A percentile compares a stretch with the other conserved stretches of the same genome.
Conservation (phyloP, 129 eudicot species). For the Sambucus nigra region DNA sequence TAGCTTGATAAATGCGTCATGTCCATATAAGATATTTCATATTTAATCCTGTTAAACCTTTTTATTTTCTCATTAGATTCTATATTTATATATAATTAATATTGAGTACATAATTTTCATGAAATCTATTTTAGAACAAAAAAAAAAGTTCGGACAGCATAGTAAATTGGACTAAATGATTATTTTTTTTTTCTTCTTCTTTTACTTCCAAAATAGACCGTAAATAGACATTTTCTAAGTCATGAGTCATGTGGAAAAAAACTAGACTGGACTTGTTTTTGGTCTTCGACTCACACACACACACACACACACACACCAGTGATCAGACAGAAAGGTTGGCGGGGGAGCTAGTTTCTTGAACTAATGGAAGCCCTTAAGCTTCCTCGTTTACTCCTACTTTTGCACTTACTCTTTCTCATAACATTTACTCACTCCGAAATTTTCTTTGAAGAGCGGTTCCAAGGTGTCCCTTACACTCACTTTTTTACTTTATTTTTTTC, state of each 20-base stretch:
- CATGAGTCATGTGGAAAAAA: neutral
- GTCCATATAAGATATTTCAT: too few species aligned
- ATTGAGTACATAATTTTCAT: too few species aligned
- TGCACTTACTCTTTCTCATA: neutral
- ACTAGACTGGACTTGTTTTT: neutral
- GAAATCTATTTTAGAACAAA: too few species aligned
- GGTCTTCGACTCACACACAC: neutral
- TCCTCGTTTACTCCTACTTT: conserved; percentile 3
- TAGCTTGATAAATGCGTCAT: too few species aligned
- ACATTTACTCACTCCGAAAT: conserved; percentile 10
- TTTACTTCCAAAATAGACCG: too few species aligned
- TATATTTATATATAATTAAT: too few species aligned
- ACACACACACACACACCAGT: neutral
- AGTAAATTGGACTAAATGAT: too few species aligned
- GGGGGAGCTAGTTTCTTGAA: neutral
- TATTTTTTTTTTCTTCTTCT: too few species aligned
- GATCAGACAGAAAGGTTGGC: neutral
- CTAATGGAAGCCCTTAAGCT: conserved; percentile 7
- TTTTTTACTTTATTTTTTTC: neutral
- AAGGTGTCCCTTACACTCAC: conserved; percentile 3
- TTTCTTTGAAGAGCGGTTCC: conserved; percentile 28
- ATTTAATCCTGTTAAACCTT: too few species aligned
- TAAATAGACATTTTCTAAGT: too few species aligned
- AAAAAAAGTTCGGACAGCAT: too few species aligned
- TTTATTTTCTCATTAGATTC: too few species aligned